phyloP scores from a whole-genome alignment of 1,139 yeast species.

The Geotrichum macrosporum region DNA sequence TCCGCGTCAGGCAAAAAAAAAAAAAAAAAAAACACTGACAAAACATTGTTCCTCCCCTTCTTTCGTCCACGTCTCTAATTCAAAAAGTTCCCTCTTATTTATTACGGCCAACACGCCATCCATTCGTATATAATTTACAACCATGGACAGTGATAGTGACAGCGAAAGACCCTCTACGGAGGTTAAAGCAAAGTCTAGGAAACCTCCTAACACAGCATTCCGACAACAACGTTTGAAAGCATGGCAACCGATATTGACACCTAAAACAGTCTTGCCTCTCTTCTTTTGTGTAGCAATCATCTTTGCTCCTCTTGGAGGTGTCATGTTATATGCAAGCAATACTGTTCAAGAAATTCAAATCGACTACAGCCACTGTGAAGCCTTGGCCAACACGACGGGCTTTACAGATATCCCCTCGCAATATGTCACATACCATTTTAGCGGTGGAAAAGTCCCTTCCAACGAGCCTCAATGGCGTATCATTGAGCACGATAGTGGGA shows the following conservation, averaged over 20 bases:
- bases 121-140: too few relatives aligned
- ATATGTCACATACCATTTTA: slow-evolving; percentile 53
- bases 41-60: neutral
- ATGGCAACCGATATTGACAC: slow-evolving; percentile 80
- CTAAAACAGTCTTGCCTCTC: slow-evolving; percentile 80
- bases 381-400: slow-evolving; percentile 49
- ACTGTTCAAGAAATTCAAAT: slow-evolving; percentile 72
- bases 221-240: slow-evolving; percentile 47
- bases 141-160: slow-evolving; percentile 41
- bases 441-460: slow-evolving; percentile 31
- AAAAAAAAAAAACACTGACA: neutral
- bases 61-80: neutral
- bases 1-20: neutral
- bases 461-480: slow-evolving; percentile 64
- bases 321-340: slow-evolving; percentile 76
- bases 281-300: slow-evolving; percentile 71
- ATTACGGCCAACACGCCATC: too few relatives aligned
- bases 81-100: neutral
- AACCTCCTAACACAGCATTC: slow-evolving; percentile 45
- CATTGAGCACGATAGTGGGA: slow-evolving; percentile 40
- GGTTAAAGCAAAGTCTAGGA: slow-evolving; percentile 37
- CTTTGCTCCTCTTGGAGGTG: slow-evolving; percentile 89
- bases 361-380: slow-evolving; percentile 74
- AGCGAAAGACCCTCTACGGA: slow-evolving; percentile 31
- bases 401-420: slow-evolving; percentile 61